phyloP scores from a whole-genome alignment of 129 eudicot genomes.

The Pittosporum tobira region DNA sequence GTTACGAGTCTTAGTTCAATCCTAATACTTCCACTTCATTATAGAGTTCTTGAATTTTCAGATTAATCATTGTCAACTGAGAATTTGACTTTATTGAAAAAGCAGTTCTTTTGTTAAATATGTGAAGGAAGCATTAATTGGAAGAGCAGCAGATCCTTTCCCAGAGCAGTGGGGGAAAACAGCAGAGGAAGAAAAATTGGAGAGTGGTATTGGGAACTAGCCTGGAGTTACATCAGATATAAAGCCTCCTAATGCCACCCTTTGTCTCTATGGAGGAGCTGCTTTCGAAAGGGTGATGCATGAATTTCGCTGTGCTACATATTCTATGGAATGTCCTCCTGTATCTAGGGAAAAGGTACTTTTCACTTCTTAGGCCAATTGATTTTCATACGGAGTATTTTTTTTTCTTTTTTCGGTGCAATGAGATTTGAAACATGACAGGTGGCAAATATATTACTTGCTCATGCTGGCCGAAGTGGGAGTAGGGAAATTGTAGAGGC shows the following conservation, averaged over 20 bases:
- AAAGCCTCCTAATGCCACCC: conserved; percentile 84
- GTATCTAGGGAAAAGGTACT: conserved; percentile 87
- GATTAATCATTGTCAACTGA: too few species aligned
- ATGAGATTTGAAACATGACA: conserved; percentile 18
- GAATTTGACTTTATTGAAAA: too few species aligned
- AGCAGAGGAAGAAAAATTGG: conserved; percentile 72
- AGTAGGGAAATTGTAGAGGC: conserved; percentile 77
- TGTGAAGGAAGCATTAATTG: conserved; percentile 63
- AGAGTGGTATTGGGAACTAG: conserved; percentile 84
- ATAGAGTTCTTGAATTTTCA: too few species aligned
- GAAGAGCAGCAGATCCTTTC: conserved; percentile 92
- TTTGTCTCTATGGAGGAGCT: conserved; percentile 96
- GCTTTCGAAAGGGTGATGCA: conserved; percentile 95
- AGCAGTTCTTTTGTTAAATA: too few species aligned
- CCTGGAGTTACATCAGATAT: conserved; percentile 67
- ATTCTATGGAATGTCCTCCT: conserved; percentile 88
- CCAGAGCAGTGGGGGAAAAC: conserved; percentile 99
- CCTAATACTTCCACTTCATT: background rate
- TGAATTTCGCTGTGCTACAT: conserved; percentile 92
- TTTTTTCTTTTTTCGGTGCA: too few species aligned
- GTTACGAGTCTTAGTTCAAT: too few species aligned
- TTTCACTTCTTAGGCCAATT: background rate
- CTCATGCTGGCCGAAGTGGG: conserved; percentile 94
- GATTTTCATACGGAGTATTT: too few species aligned
- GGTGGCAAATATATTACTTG: conserved; percentile 97